These are phyloP conservation scores for Phaffia tasmanica DNA, from an alignment of 768 basidiomycete genomes.

Conservation along the genomic window DNA sequence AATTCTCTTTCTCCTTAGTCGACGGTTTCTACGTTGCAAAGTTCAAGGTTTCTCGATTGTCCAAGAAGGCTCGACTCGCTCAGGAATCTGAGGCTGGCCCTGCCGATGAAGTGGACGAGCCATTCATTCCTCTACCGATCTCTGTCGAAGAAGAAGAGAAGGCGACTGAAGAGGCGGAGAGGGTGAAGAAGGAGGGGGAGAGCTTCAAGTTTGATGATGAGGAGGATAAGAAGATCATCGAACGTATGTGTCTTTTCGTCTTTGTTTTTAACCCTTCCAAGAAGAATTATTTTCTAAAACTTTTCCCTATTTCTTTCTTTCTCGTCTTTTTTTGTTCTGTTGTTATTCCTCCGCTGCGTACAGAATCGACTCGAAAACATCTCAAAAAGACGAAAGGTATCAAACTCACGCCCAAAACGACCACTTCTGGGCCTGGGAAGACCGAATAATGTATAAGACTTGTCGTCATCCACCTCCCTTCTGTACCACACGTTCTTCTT, in stretches of 20 bases:
- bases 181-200: constrained; percentile 33
- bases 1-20: constrained; percentile 42
- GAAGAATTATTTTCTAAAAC: constrained; percentile 4
- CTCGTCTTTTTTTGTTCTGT: constrained; percentile 7
- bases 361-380: constrained; percentile 39
- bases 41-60: constrained; percentile 79
- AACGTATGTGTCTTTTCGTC: constrained; percentile 51
- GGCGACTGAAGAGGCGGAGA: constrained; percentile 35
- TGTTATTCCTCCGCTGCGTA: constrained; percentile 35
- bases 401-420: constrained; percentile 27
- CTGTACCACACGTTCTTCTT: too few species aligned
- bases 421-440: too few species aligned
- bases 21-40: constrained; percentile 99
- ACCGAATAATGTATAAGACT: too few species aligned
- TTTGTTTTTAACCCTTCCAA: constrained; percentile 25
- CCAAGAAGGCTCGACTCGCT: constrained; percentile 41
- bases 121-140: constrained; percentile 29
- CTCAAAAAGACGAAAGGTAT: constrained; percentile 43
- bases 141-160: constrained; percentile 37
- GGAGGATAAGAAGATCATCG: constrained; percentile 64
- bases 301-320: constrained; percentile 26
- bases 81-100: constrained; percentile 35
- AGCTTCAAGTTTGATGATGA: constrained; percentile 52
- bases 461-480: too few species aligned
- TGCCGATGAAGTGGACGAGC: constrained; percentile 30